phyloP scores from a whole-genome alignment of 805 yeast species.

The Starmerella kuoi region DNA sequence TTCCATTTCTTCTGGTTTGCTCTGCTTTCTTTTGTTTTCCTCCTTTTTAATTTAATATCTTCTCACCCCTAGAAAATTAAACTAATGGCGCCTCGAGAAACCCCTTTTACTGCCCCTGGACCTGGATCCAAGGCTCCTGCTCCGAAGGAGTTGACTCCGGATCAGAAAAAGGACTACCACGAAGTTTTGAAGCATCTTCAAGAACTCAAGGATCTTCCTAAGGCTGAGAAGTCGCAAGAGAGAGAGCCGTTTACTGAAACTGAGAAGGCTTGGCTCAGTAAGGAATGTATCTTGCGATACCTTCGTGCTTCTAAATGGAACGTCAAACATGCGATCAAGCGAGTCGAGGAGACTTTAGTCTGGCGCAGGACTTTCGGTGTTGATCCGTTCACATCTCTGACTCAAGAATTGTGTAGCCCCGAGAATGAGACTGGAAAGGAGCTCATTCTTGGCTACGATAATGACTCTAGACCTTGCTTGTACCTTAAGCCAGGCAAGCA shows the following conservation, averaged over 20 bases:
- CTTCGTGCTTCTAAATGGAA: slow-evolving; percentile 91
- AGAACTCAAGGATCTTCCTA: slow-evolving; percentile 34
- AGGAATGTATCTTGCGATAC: slow-evolving; percentile 83
- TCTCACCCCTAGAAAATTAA: too few species aligned
- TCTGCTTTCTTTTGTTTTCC: too few species aligned
- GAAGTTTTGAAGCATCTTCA: slow-evolving; percentile 53
- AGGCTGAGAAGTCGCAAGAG: slow-evolving; percentile 33
- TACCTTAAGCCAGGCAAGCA: slow-evolving; percentile 91
- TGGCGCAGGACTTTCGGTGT: slow-evolving; percentile 95
- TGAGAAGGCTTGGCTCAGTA: slow-evolving; percentile 87
- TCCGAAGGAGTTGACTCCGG: slow-evolving; percentile 36
- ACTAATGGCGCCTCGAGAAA: too few species aligned
- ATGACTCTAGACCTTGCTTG: slow-evolving; percentile 79
- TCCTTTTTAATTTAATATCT: too few species aligned
- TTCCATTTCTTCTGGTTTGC: too few species aligned
- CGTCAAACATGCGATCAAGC: slow-evolving; percentile 50
- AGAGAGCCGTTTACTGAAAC: slow-evolving; percentile 34
- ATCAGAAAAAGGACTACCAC: slow-evolving; percentile 49
- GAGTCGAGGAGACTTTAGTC: slow-evolving; percentile 64
- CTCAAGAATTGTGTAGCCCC: slow-evolving; percentile 31
- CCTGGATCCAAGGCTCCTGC: slow-evolving; percentile 40
- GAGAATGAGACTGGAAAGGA: slow-evolving; percentile 92
- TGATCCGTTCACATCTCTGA: slow-evolving; percentile 27
- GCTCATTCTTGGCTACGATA: slow-evolving; percentile 81
- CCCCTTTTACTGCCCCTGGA: slow-evolving; percentile 33